Evolutionary conservation across 768 basidiomycete genomes (phyloP), one percentile per base, ranked within the genome.

Genomic region (Amanita jacksonii): DNA sequence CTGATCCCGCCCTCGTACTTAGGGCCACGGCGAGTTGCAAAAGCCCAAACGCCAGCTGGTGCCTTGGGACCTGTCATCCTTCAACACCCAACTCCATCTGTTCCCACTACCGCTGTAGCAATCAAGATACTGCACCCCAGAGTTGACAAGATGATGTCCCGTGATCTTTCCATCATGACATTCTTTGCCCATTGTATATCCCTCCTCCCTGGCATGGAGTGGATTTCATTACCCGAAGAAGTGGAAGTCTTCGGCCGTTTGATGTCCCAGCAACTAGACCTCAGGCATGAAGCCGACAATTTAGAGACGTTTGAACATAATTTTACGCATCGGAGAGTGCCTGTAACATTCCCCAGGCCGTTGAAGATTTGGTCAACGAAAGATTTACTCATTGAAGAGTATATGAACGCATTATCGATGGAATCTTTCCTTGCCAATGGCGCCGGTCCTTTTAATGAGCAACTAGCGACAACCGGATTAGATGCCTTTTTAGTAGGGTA

Each of bases 191-290:
- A 72, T 31, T 62, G 74, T 47, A 71, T 98, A 47, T 76, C 87
- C 41, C 40, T 83, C 22, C 61, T 98, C 43, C 96, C 96, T 0
- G 90, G 91, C 20, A 91, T 96, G 82, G 75, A 90, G 52, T 99
- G 96, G 96, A 63, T 99, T 38, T 96, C 91, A 5, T 72, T 99
- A 13, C 87, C 92, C 0, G 89, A 99, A 54, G 96, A 99, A 61
- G 94, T 98, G 5, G 66, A 77, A 18, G 89, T 94, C 3, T 99
- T 99, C 60, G 96, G 96, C 5, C 64, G 71, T 24, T 94, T 99
- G 91, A 99, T 99, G 96, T 75, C 78, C 57, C 85, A 80, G 52
- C 96, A 99, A 60, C 73, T 98, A 16, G 91, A 98, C 62, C 66
- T 99, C 37, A 73, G 90, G 27, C 76, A 84, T 48, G 96, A 99